Percentiles rank a stretch among this genome's conserved stretches.
Conservation (phyloP, 1,284 basidiomycete species). For the Rhodotorula mucilaginosa region DNA sequence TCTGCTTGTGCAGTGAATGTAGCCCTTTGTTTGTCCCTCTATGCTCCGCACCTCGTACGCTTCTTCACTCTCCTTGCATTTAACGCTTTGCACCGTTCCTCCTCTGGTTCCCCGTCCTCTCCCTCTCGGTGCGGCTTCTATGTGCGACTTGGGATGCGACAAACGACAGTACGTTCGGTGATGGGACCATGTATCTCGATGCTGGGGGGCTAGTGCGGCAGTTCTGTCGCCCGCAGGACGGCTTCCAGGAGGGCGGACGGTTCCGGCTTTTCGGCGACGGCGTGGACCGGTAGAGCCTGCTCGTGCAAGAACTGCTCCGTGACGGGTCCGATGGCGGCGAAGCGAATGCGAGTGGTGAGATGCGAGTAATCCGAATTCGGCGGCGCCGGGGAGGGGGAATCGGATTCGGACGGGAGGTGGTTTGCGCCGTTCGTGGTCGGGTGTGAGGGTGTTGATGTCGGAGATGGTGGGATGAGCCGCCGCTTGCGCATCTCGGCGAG, state of each 20-base stretch:
- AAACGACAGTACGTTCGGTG: no score
- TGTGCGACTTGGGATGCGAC: no score
- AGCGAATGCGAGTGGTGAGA: neutral
- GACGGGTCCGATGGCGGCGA: conserved; percentile 10
- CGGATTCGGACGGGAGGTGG: neutral
- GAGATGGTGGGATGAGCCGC: neutral
- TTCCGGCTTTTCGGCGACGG: neutral
- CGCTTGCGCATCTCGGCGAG: neutral
- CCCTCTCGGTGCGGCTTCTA: no score
- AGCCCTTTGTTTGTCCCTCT: no score
- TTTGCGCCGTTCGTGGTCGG: no score
- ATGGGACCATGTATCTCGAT: no score
- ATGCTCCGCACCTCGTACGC: no score
- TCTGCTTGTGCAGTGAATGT: conserved; percentile 21
- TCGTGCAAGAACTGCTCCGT: neutral
- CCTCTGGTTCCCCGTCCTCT: no score
- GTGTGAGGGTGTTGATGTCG: neutral
- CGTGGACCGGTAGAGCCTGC: neutral
- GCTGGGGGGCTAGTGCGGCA: no score
- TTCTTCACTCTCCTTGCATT: no score
- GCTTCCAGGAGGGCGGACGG: neutral
- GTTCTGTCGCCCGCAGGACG: neutral
- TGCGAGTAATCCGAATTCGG: no score
- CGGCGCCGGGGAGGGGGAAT: neutral
- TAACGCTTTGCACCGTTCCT: no score